A percentile compares a stretch with the other conserved stretches of the same genome.
phyloP scores from a whole-genome alignment of 441 rosid genomes.

The Jatropha podagrica region DNA sequence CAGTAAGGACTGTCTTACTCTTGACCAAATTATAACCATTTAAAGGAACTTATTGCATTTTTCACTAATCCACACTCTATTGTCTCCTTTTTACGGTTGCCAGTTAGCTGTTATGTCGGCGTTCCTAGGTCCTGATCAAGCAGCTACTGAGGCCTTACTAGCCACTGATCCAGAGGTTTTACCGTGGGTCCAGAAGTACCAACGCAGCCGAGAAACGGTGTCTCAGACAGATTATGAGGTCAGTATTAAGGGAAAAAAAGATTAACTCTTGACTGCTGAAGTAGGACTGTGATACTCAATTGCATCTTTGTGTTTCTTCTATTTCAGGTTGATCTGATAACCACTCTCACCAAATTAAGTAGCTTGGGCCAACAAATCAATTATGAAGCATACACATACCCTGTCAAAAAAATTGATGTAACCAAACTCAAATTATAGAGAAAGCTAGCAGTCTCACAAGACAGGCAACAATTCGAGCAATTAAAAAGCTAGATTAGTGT shows the following conservation, averaged over 20 bases:
- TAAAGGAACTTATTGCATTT: not conserved
- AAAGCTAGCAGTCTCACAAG: not conserved
- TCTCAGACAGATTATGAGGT: constrained; percentile 95
- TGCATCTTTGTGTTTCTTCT: not conserved
- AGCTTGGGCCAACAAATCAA: constrained; percentile 80
- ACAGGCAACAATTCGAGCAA: not conserved
- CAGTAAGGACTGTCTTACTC: not conserved
- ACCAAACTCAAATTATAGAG: constrained; percentile 74
- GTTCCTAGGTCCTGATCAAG: constrained; percentile 91
- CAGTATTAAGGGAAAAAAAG: constrained; percentile 7
- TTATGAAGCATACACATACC: constrained; percentile 85
- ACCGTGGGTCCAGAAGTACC: constrained; percentile 89
- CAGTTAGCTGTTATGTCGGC: constrained; percentile 95
- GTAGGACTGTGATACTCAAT: not conserved
- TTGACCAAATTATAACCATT: not conserved
- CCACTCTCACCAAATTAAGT: constrained; percentile 75
- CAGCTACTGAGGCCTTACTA: constrained; percentile 66
- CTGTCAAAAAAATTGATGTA: constrained; percentile 55
- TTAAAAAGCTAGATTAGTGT: not conserved
- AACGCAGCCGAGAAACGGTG: constrained; percentile 89
- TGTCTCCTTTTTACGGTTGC: constrained; percentile 15
- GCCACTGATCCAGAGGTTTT: constrained; percentile 65
- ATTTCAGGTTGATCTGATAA: constrained; percentile 85
- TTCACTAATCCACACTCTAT: constrained; percentile 10
- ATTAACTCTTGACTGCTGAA: not conserved